Evolutionary conservation across 805 yeast genomes (phyloP), one percentile per base, ranked within the genome.

Genomic region (Wickerhamomyces alni): DNA sequence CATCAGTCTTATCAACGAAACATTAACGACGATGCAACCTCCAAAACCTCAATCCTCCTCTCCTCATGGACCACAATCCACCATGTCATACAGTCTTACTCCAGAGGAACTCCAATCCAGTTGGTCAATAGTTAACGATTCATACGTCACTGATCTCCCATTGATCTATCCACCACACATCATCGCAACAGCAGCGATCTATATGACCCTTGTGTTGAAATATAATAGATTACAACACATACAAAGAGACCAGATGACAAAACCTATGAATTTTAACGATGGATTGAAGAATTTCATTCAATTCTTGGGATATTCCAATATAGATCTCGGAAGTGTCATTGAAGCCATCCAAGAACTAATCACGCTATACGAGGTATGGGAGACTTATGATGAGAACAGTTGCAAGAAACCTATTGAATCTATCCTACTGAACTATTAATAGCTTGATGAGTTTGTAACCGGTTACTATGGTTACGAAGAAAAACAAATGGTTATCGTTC

Each of bases 91-190:
- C 21, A 42, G 48, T 11, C 54, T 83, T 4, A 57, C 76, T 0
- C 70, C 74, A 3, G 85, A 78, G 32, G 97, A 89, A 52, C 57
- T 83, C 25, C 96, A 91, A 54, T 78, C 84, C 33, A 70, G 86
- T 9, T 93, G 98, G 97, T 82, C 94, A 1, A 69, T 89, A 37
- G 74, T 93, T 28, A 93, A 88, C 58, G 98, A 91, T 57, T 77
- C 89, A 46, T 89, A 84, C 58, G 80, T 87, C 33, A 87, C 96
- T 1, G 98, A 93, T 58, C 65, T 86, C 15, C 91, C 87, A 41
- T 61, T 93, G 35, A 57, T 89, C 13, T 81, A 77, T 46, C 91
- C 98, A 0, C 99, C 99, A 0, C 96, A 89, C 62, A 75, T 88
- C 10, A 74, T 89, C 8, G 95, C 97, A 3, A 62, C 83, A 30